phyloP scores from a whole-genome alignment of 495 filamentous ascomycete species.

The Parathielavia hyrcaniae region DNA sequence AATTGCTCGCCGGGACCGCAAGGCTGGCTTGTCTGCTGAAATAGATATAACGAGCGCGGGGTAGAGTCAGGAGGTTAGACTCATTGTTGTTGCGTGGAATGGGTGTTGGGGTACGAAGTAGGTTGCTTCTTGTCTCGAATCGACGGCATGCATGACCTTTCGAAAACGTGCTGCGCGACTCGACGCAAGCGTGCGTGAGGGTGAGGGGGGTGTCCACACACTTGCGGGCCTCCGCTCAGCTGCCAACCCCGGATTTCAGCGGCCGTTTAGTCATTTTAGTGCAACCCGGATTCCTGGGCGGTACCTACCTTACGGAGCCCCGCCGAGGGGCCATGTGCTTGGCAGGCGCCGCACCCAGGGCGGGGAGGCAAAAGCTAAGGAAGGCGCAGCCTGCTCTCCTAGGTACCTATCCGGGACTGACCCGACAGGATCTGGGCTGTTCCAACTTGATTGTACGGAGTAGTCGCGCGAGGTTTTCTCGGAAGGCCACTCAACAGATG shows the following conservation, averaged over 20 bases:
- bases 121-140: not conserved
- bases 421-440: too few relatives aligned
- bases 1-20: not conserved
- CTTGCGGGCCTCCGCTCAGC: not conserved
- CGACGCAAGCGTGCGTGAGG: not conserved
- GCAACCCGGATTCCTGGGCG: not conserved
- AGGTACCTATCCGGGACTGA: not conserved
- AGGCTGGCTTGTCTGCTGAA: not conserved
- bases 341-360: not conserved
- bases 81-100: too few relatives aligned
- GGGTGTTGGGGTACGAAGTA: too few relatives aligned
- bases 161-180: not conserved
- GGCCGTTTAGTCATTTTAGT: constrained; percentile 13
- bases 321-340: not conserved
- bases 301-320: too few relatives aligned
- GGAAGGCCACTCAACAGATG: not conserved
- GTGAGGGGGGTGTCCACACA: not conserved
- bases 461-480: not conserved
- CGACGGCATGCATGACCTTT: not conserved
- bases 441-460: not conserved
- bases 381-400: not conserved
- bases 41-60: too few relatives aligned
- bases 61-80: too few relatives aligned
- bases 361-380: too few relatives aligned
- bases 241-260: constrained; percentile 19